phyloP scores from a whole-genome alignment of 2,329 filamentous ascomycete genomes.

The Xylaria sp. region DNA sequence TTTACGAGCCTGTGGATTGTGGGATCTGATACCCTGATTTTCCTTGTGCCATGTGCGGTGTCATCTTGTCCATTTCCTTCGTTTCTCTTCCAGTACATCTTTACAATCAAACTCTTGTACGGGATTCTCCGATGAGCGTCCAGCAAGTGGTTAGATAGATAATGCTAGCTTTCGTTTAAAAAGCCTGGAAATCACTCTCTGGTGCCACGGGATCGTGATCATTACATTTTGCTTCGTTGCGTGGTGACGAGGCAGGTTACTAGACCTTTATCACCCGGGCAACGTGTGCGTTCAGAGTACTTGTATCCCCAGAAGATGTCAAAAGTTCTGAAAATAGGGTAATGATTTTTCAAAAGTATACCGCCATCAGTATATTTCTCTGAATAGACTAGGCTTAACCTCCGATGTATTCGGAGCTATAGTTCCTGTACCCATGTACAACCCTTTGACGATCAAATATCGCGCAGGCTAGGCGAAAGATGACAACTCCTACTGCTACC shows the following conservation, averaged over 20 bases:
- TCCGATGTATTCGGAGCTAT: too few species aligned
- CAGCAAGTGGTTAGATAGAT: conserved; percentile 17
- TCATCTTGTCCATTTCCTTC: conserved; percentile 18
- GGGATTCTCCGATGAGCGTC: neutral
- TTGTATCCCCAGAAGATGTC: too few species aligned
- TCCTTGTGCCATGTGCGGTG: conserved; percentile 14
- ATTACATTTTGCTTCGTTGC: neutral
- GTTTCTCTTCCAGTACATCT: conserved; percentile 26
- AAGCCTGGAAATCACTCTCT: neutral
- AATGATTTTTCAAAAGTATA: too few species aligned
- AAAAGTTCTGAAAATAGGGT: too few species aligned
- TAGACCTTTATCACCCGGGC: neutral
- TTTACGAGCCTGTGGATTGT: conserved; percentile 18
- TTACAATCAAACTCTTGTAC: conserved; percentile 15
- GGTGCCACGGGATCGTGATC: neutral
- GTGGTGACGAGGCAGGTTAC: neutral
- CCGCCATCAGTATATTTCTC: too few species aligned
- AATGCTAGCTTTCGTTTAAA: conserved; percentile 23
- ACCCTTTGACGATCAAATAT: too few species aligned
- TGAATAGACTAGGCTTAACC: too few species aligned
- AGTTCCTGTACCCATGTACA: too few species aligned
- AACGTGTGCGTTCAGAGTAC: neutral
- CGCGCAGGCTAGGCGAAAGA: too few species aligned
- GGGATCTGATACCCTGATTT: conserved; percentile 34
- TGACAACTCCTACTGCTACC: too few species aligned